Base-by-base conservation (phyloP, 352 stramenopile genomes). In the Achlya hypogyna region DNA sequence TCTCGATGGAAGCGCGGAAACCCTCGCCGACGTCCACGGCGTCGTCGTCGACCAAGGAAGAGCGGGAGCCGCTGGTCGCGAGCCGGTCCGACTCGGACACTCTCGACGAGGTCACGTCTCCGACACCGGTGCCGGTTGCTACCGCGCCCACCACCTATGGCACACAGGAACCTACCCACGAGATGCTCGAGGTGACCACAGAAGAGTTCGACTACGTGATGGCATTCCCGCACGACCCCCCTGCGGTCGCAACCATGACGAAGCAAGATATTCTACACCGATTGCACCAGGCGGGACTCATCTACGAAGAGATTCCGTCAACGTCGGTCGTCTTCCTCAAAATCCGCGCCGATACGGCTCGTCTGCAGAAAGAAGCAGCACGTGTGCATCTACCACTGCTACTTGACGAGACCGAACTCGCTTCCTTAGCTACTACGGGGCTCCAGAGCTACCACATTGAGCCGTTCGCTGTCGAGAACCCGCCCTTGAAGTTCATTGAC, bases 301-400 rank as follows among this genome's bases (percentile, higher is more conserved):
- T 76, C 28, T 81, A 84, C 9, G 83, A 86, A 52, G 79, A 91
- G 47, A 89, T 91, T 67, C 82, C 79, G 49, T 91, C 83, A 2
- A 69, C 78, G 45, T 74, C 86, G 69, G 72, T 90, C 49, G 77
- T 91, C 12, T 93, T 92, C 74, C 90, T 80, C 73, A 91, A 93
- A 72, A 83, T 93, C 56, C 83, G 83, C 47, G 85, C 83, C 2
- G 74, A 80, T 0, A 81, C 89, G 45, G 75, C 89, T 62, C 78
- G 88, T 35, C 75, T 93, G 64, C 79, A 84, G 38, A 73, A 75
- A 28, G 77, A 89, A 29, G 85, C 85, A 3, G 81, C 88, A 52
- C 67, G 74, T 40, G 79, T 89, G 51, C 85, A 87, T 59, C 75
- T 92, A 71, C 85, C 86, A 58, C 56, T 93, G 72, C 79, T 89